Conservation (phyloP, 106 monocot species). For the Dactylorhiza incarnata region DNA sequence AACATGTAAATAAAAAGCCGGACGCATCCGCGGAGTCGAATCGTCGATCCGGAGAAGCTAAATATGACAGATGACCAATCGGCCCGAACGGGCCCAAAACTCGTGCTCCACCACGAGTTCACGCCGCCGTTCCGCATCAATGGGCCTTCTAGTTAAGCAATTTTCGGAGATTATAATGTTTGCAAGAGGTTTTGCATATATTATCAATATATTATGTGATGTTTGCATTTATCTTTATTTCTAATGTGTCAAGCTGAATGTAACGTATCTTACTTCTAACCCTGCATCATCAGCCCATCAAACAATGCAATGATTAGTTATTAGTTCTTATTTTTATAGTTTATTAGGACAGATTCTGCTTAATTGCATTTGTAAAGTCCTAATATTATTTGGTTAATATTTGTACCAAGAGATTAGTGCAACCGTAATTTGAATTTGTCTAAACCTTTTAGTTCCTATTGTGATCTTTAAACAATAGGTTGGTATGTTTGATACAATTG, state of each 20-base stretch:
- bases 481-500: too few relatives aligned
- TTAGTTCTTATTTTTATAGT: neutral
- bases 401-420: neutral
- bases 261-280: neutral
- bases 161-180: neutral
- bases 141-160: neutral
- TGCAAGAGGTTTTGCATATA: neutral
- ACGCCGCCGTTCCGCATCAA: neutral
- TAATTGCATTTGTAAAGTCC: neutral
- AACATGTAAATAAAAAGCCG: too few relatives aligned
- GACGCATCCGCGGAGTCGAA: too few relatives aligned
- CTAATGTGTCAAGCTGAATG: neutral
- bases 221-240: neutral
- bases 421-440: neutral
- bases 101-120: too few relatives aligned
- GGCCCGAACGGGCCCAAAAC: too few relatives aligned
- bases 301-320: neutral
- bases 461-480: too few relatives aligned
- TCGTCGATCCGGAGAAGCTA: too few relatives aligned
- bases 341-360: neutral
- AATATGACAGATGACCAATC: too few relatives aligned
- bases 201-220: neutral
- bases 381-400: neutral
- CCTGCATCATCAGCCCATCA: neutral
- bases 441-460: neutral